Conservation (phyloP, 2,329 filamentous ascomycete genomes). For the Aspergillus tubingensis region DNA sequence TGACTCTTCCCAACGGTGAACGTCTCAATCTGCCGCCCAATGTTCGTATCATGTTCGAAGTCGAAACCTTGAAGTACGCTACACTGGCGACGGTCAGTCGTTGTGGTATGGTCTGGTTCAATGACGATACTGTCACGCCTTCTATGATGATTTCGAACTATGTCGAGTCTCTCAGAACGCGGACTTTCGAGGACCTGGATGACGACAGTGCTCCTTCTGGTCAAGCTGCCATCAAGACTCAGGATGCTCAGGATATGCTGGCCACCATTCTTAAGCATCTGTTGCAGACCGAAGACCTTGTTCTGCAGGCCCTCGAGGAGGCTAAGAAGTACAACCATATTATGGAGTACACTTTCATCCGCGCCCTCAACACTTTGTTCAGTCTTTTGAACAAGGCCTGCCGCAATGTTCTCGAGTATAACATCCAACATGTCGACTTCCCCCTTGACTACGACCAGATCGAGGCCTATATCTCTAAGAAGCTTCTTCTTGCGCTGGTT, state of each 20-base stretch:
- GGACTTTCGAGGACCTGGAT: conserved; percentile 91
- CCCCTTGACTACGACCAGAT: conserved; percentile 86
- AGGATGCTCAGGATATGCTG: conserved; percentile 75
- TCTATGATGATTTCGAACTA: conserved; percentile 93
- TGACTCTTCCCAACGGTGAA: conserved; percentile 96
- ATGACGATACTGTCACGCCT: conserved; percentile 91
- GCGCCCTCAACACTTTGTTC: conserved; percentile 89
- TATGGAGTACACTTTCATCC: conserved; percentile 94
- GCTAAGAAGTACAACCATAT: conserved; percentile 85
- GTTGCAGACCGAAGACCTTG: conserved; percentile 76
- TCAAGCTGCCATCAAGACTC: conserved; percentile 73
- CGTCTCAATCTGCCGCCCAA: conserved; percentile 92
- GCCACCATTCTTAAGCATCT: conserved; percentile 77
- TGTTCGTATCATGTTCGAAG: conserved; percentile 99
- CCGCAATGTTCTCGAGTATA: conserved; percentile 92
- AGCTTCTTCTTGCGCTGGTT: conserved; percentile 84
- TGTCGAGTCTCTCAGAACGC: conserved; percentile 75
- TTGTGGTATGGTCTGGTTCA: conserved; percentile 99
- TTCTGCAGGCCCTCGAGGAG: conserved; percentile 73
- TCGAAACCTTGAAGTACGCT: conserved; percentile 95
- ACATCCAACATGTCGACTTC: conserved; percentile 90
- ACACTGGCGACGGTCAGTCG: conserved; percentile 98
- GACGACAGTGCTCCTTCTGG: conserved; percentile 81
- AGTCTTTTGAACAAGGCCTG: conserved; percentile 93
- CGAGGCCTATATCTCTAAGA: conserved; percentile 88